Evolutionary conservation across 441 rosid species (phyloP).

Genomic region (Sinapis alba): DNA sequence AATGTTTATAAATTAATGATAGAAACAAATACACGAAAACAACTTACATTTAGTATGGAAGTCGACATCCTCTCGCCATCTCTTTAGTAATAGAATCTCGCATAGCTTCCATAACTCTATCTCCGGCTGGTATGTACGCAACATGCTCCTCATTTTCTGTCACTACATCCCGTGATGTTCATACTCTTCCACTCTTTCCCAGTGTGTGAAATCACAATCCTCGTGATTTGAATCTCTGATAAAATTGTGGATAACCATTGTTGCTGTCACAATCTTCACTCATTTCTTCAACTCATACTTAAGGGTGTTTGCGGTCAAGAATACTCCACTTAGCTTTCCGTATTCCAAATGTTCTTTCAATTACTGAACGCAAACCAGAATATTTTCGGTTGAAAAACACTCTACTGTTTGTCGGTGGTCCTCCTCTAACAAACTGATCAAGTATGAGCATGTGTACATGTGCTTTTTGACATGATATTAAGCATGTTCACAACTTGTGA

Average conservation of each 20-base stretch:
- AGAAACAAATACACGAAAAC: too few species aligned
- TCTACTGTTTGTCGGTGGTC: too few species aligned
- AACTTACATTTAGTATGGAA: not conserved
- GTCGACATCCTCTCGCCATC: not conserved
- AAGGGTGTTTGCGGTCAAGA: not conserved
- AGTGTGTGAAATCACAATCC: not conserved
- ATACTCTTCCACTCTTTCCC: not conserved
- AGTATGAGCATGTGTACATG: too few species aligned
- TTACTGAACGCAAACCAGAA: too few species aligned
- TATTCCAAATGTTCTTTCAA: too few species aligned
- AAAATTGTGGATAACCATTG: not conserved
- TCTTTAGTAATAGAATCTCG: not conserved
- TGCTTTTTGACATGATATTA: too few species aligned
- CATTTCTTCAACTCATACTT: not conserved
- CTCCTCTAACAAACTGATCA: too few species aligned
- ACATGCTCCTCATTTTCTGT: not conserved
- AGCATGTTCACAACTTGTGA: too few species aligned
- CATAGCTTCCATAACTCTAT: not conserved
- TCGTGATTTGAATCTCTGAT: not conserved
- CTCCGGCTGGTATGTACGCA: not conserved
- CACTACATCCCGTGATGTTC: not conserved
- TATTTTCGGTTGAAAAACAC: too few species aligned
- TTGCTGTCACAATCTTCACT: not conserved
- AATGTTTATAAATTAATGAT: too few species aligned
- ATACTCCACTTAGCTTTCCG: too few species aligned